Percentiles rank a stretch among this genome's conserved stretches.
Conservation (phyloP, 2,329 filamentous ascomycete species). For the Colletotrichum sp. region DNA sequence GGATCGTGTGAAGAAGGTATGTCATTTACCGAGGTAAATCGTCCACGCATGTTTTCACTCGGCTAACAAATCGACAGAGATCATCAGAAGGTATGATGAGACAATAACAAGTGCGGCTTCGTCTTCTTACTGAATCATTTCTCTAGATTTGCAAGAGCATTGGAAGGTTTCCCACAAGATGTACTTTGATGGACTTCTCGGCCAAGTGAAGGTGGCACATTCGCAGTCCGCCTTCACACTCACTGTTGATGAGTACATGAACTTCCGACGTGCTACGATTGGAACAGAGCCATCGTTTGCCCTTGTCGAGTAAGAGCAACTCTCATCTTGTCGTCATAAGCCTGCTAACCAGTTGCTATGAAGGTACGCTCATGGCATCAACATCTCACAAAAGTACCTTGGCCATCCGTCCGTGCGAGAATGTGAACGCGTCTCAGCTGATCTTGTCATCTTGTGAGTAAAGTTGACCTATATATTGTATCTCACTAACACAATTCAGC, state of each 20-base stretch:
- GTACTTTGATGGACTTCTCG: neutral
- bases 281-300: neutral
- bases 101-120: no score
- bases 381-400: neutral
- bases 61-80: neutral
- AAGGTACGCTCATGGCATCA: neutral
- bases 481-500: neutral
- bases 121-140: no score
- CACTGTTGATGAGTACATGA: neutral
- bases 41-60: neutral
- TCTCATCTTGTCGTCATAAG: neutral
- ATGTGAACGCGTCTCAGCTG: neutral
- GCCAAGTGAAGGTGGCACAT: neutral
- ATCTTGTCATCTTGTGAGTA: neutral
- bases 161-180: neutral
- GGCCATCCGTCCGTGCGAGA: neutral
- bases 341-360: neutral
- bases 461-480: neutral
- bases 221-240: neutral
- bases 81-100: neutral
- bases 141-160: neutral
- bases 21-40: rapidly evolving
- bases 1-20: neutral
- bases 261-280: neutral
- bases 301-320: neutral